These are phyloP conservation scores for Xylaria intraflava DNA, from an alignment of 495 filamentous ascomycete genomes.

Conservation along the genomic window DNA sequence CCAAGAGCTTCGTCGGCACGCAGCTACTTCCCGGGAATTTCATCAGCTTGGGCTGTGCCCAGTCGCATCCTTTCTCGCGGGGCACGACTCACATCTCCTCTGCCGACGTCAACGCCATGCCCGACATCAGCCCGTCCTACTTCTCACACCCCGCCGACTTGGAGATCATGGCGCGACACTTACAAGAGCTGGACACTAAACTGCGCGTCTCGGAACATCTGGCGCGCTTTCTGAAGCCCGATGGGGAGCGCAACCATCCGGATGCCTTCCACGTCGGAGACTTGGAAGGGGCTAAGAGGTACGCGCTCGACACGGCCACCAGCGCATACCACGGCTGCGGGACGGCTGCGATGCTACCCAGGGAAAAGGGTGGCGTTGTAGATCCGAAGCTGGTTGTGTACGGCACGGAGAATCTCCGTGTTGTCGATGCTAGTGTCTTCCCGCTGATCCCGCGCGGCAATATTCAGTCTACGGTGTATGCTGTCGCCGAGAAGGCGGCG, in stretches of 20 bases:
- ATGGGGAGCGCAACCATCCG: conserved; percentile 6
- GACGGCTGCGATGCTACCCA: conserved; percentile 3
- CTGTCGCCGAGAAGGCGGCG: conserved; percentile 46
- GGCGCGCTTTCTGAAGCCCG: conserved; percentile 1
- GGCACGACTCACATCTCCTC: conserved; percentile 50
- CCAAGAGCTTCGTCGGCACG: conserved; percentile 6
- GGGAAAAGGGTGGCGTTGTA: conserved; percentile 18
- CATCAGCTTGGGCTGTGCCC: conserved; percentile 32
- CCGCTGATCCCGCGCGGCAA: conserved; percentile 39
- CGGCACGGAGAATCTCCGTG: conserved; percentile 20
- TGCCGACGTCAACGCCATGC: conserved; percentile 48
- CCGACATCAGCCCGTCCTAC: conserved; percentile 58
- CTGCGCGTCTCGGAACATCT: neutral
- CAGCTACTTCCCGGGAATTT: conserved; percentile 28
- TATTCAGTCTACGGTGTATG: conserved; percentile 44
- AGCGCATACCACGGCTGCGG: conserved; percentile 6
- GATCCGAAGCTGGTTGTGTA: conserved; percentile 7
- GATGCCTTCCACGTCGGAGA: conserved; percentile 1
- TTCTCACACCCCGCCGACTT: conserved; percentile 47
- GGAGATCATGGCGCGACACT: conserved; percentile 37
- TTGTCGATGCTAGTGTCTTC: conserved; percentile 48
- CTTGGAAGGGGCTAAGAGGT: conserved; percentile 11
- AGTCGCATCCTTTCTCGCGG: conserved; percentile 48
- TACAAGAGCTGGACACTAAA: neutral
- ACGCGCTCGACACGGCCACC: conserved; percentile 1